Base-by-base conservation (phyloP, 2,329 filamentous ascomycete species). In the Monosporascus sp. region DNA sequence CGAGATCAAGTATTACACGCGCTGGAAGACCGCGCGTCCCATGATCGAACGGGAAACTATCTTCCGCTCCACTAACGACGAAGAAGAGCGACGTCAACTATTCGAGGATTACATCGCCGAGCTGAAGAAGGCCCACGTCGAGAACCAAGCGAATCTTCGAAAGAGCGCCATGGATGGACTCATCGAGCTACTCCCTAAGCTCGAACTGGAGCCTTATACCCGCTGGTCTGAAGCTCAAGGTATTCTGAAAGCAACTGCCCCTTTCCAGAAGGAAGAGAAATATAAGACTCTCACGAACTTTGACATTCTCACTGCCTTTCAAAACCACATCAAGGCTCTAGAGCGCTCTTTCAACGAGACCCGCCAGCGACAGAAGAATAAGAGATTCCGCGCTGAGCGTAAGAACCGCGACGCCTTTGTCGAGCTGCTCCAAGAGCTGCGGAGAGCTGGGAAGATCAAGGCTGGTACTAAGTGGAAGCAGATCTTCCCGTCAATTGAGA, bases 11-110 rank as follows among this genome's bases (percentile, higher is more conserved):
- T 85, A 97, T 70, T 97, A 95, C 71, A 97, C 93, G 42, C 88
- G 91, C 56, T 99, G 94, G 94, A 96, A 91, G 80, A 97, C 90
- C 17, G 94, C 93, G 50, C 86, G 90, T 48, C 90, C 91, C 9
- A 95, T 97, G 59, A 90, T 99, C 57, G 90, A 97, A 71, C 88
- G 88, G 48, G 94, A 99, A 76, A 94, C 90, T 47, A 94, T 96
- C 54, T 99, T 97, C 75, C 87, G 91, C 62, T 93, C 91, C 31
- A 93, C 92, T 44, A 88, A 88, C 62, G 82, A 93, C 67, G 94
- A 99, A 62, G 80, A 83, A 53, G 94, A 97, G 75, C 86, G 92
- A 52, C 86, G 89, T 56, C 87, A 91, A 67, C 79, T 99, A 48
- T 99, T 97, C 64, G 89, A 96, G 65, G 94, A 97, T 70, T 99